Percentiles rank a stretch among this genome's conserved stretches.
phyloP scores from a whole-genome alignment of 2,329 filamentous ascomycete species.

The Fusarium falciforme region DNA sequence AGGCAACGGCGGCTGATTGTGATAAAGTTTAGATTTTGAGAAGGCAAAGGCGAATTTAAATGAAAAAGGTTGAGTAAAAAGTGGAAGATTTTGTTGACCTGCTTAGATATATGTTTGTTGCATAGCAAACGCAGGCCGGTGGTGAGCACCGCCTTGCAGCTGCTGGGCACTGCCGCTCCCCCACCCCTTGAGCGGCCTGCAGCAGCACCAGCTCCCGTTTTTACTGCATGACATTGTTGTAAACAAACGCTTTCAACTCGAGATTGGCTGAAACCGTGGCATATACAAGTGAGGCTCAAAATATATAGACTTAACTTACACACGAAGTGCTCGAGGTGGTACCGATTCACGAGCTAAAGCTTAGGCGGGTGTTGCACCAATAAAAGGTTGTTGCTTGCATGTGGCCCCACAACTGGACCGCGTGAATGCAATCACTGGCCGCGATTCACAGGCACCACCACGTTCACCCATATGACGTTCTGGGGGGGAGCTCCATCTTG shows the following conservation, averaged over 20 bases:
- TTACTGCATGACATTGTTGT: neutral
- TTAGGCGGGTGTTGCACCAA: conserved; percentile 11
- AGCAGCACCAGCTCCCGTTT: neutral
- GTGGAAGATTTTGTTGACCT: neutral
- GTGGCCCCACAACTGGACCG: conserved; percentile 18
- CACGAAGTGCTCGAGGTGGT: neutral
- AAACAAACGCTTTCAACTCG: neutral
- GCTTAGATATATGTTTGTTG: neutral
- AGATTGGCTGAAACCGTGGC: neutral
- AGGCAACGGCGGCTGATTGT: neutral
- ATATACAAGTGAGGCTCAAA: neutral
- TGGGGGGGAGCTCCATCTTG: conserved; percentile 10
- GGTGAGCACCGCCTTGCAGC: neutral
- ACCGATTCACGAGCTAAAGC: neutral
- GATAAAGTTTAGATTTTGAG: neutral
- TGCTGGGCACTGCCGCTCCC: neutral
- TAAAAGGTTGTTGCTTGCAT: conserved; percentile 1
- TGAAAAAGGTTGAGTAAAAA: neutral
- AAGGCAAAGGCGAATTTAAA: neutral
- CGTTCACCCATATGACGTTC: conserved; percentile 27
- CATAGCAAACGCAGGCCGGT: neutral
- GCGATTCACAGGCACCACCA: conserved; percentile 16
- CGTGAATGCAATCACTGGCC: conserved; percentile 19
- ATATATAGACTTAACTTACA: neutral
- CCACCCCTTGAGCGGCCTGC: neutral